phyloP scores from a whole-genome alignment of 371 early-diverging fungal genomes.

The Capillidium rhysosporum region DNA sequence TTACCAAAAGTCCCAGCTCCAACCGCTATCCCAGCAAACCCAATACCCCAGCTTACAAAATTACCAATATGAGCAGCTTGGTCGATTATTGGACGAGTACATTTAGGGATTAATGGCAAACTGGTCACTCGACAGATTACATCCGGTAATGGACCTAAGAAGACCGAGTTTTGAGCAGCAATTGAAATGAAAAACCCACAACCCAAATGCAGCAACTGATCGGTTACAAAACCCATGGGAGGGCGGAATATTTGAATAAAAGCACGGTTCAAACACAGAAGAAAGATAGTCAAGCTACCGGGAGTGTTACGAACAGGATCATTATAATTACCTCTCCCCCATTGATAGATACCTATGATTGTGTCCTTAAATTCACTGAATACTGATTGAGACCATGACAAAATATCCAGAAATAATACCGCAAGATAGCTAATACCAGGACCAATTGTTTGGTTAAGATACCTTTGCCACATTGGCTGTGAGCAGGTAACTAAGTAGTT shows the following conservation, averaged over 20 bases:
- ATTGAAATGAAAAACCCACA: slow-evolving; percentile 19
- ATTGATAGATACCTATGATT: not conserved
- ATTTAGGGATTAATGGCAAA: not conserved
- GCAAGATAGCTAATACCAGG: not conserved
- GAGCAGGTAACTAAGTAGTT: not conserved
- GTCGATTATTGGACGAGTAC: slow-evolving; percentile 3
- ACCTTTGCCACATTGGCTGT: not conserved
- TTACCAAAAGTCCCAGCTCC: slow-evolving; percentile 23
- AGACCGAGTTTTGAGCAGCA: slow-evolving; percentile 5
- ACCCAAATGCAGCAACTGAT: slow-evolving; percentile 26
- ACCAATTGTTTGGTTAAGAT: not conserved
- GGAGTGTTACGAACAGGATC: slow-evolving; percentile 22
- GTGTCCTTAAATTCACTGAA: not conserved
- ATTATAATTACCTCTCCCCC: not conserved
- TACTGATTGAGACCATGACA: not conserved
- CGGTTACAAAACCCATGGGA: slow-evolving; percentile 18
- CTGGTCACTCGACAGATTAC: slow-evolving; percentile 2
- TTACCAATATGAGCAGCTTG: slow-evolving; percentile 3
- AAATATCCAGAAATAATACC: not conserved
- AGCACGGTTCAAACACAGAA: slow-evolving; percentile 17
- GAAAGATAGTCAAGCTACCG: slow-evolving; percentile 14
- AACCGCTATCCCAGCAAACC: slow-evolving; percentile 10
- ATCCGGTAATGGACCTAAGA: slow-evolving; percentile 6
- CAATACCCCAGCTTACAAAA: slow-evolving; percentile 2
- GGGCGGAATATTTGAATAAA: slow-evolving; percentile 24